Base-by-base conservation (phyloP, 1,284 basidiomycete species). In the Violaceomyces palustris region DNA sequence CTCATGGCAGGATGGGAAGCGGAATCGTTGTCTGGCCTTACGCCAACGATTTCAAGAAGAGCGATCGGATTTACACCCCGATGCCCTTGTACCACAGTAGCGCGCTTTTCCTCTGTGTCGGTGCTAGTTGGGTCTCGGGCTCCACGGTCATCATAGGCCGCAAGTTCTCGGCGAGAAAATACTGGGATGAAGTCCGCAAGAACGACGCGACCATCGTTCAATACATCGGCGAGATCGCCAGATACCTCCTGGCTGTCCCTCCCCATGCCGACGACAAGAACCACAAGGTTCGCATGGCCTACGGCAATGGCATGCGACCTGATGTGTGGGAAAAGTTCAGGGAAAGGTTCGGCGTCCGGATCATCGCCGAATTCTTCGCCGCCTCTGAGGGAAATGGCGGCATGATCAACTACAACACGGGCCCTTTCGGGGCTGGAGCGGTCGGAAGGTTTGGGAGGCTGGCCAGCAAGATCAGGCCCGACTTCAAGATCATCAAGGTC, bases 291-390 rank as follows among this genome's bases (percentile, higher is more conserved):
- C 47, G 59, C n/a, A 60, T 74, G 54, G 72, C 71, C n/a, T 74
- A 74, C 41, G 73, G 73, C 0, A 74, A 74, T 51, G 73, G 73
- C 4, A 72, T 71, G 62, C 53, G 73, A 1, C 68, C 58, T 24
- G 73, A 74, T 22, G 73, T 74, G 1, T 74, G 73, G 73, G 58
- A 69, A 22, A 67, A 63, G 40, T 74, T 74, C 65, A 43, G 72
- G 8, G 68, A 74, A 23, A 40, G 73, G 1, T 74, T 65, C 39
- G 67, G 64, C 19, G 67, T 74, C 0, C 39, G 39, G 4, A 36
- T 44, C 33, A 73, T 74, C 42, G 55, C 59, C 4, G 73, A 74
- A 32, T 74, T 74, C 54, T 74, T 72, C 42, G 73, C 73, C 3
- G 62, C 64, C 14, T 60, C 58, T 25, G 73, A 74, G 38, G 73